Evolutionary conservation across 2,329 filamentous ascomycete genomes (phyloP).

Genomic region (Fusarium lyarnte): DNA sequence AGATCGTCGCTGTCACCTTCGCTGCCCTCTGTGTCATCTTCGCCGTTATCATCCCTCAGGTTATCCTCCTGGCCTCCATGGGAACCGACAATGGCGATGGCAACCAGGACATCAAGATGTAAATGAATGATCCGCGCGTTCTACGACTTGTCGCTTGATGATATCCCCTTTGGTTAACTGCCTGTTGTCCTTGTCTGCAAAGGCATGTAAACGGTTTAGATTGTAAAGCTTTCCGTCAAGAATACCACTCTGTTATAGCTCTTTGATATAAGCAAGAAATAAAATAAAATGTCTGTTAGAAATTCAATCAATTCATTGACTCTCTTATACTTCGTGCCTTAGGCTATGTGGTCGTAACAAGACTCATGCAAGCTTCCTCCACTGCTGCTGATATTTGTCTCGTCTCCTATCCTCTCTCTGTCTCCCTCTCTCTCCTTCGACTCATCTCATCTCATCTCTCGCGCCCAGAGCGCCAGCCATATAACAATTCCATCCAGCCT

Average conservation of each 20-base stretch:
- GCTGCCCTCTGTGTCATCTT: conserved; percentile 57
- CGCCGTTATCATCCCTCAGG: conserved; percentile 62
- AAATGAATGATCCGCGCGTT: neutral
- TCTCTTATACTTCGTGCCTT: conserved; percentile 40
- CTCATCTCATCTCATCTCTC: conserved; percentile 9
- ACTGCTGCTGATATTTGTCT: conserved; percentile 19
- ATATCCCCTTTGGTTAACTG: neutral
- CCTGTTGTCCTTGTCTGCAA: neutral
- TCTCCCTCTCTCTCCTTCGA: neutral
- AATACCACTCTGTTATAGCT: neutral
- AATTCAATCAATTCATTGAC: conserved; percentile 39
- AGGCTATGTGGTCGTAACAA: conserved; percentile 45
- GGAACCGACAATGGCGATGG: conserved; percentile 3
- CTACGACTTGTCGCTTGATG: neutral
- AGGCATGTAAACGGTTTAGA: neutral
- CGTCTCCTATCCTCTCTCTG: neutral
- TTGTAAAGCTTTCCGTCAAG: conserved; percentile 1
- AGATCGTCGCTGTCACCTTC: conserved; percentile 69
- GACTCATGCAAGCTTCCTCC: conserved; percentile 38
- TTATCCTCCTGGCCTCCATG: conserved; percentile 52
- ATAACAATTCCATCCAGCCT: conserved; percentile 29
- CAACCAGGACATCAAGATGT: conserved; percentile 10
- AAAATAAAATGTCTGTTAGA: conserved; percentile 23
- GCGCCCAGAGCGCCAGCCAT: conserved; percentile 29
- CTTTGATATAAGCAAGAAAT: conserved; percentile 5